phyloP scores from a whole-genome alignment of 805 yeast species.

The Yarrowia divulgata region DNA sequence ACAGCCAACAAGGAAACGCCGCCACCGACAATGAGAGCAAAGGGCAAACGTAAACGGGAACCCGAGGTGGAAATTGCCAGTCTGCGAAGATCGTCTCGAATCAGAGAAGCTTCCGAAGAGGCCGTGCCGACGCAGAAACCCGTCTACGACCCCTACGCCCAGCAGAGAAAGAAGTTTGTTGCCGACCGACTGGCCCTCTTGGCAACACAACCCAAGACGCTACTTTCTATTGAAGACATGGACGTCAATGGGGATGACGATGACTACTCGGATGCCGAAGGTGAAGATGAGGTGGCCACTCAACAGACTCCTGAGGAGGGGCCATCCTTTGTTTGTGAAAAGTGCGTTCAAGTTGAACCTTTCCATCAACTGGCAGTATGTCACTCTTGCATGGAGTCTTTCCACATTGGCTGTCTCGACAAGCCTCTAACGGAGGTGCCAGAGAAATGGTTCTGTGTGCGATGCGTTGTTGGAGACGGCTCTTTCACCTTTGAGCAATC shows the following conservation, averaged over 20 bases:
- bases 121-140: slow-evolving; percentile 2
- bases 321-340: slow-evolving; percentile 44
- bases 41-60: slow-evolving; percentile 23
- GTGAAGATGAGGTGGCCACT: not conserved
- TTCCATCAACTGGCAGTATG: slow-evolving; percentile 52
- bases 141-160: slow-evolving; percentile 14
- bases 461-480: slow-evolving; percentile 85
- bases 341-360: slow-evolving; percentile 43
- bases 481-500: slow-evolving; percentile 84
- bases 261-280: slow-evolving; percentile 16
- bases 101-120: slow-evolving; percentile 31
- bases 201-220: slow-evolving; percentile 30
- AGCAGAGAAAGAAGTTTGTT: slow-evolving; percentile 22
- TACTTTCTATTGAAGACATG: slow-evolving; percentile 30
- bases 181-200: slow-evolving; percentile 5
- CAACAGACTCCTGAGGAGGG: slow-evolving; percentile 11
- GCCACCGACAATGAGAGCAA: slow-evolving; percentile 8
- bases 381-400: slow-evolving; percentile 75
- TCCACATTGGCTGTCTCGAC: slow-evolving; percentile 70
- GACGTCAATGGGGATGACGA: slow-evolving; percentile 1
- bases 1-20: slow-evolving; percentile 2
- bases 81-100: slow-evolving; percentile 18
- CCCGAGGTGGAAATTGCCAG: slow-evolving; percentile 32
- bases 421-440: slow-evolving; percentile 61
- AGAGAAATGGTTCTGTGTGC: slow-evolving; percentile 77